These are phyloP conservation scores for Fomitopsis pinicola DNA, from an alignment of 1,284 basidiomycete genomes.

Conservation along the genomic window DNA sequence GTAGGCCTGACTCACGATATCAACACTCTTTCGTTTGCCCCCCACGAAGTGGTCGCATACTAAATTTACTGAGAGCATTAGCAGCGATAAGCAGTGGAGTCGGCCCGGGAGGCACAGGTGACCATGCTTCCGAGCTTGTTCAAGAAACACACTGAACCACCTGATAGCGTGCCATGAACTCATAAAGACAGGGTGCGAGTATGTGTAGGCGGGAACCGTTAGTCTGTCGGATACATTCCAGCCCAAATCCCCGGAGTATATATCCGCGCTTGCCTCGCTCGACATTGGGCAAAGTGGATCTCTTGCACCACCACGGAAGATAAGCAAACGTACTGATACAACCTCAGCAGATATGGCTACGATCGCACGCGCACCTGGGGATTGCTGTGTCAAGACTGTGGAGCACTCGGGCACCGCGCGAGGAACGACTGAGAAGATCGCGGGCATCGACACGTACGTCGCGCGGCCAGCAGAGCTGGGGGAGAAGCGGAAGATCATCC, in stretches of 20 bases:
- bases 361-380: conserved; percentile 37
- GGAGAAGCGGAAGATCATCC: conserved; percentile 33
- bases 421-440: conserved; percentile 40
- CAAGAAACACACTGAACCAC: not conserved
- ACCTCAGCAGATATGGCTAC: conserved; percentile 16
- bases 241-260: not conserved
- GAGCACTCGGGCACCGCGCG: conserved; percentile 43
- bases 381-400: conserved; percentile 44
- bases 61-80: not conserved
- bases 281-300: too few relatives aligned
- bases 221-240: not conserved
- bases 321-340: not conserved
- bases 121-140: not conserved
- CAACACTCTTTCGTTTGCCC: not conserved
- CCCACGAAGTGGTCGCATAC: not conserved
- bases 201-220: not conserved
- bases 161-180: not conserved
- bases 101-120: not conserved
- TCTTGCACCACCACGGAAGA: too few relatives aligned
- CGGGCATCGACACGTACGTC: conserved; percentile 46
- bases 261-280: not conserved
- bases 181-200: not conserved
- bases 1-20: not conserved
- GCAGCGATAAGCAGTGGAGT: not conserved
- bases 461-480: conserved; percentile 34